phyloP scores from a whole-genome alignment of 805 yeast genomes.

The Yarrowia hollandica region DNA sequence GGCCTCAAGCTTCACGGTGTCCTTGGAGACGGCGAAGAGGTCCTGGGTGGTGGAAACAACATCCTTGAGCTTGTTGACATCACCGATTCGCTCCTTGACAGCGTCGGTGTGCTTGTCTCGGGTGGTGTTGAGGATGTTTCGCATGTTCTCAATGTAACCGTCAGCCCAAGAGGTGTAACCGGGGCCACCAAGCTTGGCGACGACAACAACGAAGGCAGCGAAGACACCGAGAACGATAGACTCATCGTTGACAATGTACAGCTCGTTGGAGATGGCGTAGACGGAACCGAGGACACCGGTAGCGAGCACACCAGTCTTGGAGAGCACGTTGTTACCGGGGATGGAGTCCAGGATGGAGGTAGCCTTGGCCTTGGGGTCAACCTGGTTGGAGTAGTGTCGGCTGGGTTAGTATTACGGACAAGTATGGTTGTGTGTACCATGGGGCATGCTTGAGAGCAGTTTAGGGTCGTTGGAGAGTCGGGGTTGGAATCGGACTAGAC shows the following conservation, averaged over 20 bases:
- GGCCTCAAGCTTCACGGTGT: constrained; percentile 95
- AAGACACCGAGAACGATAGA: constrained; percentile 81
- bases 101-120: constrained; percentile 89
- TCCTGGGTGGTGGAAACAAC: constrained; percentile 90
- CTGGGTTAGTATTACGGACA: constrained; percentile 17
- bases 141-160: constrained; percentile 76
- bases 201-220: constrained; percentile 68
- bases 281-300: constrained; percentile 92
- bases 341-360: constrained; percentile 83
- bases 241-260: constrained; percentile 93
- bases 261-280: constrained; percentile 91
- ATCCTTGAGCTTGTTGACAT: constrained; percentile 85
- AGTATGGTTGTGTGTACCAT: not conserved
- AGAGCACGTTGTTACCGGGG: constrained; percentile 84
- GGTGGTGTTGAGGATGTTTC: constrained; percentile 78
- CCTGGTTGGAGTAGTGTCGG: constrained; percentile 40
- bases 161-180: constrained; percentile 93
- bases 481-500: too few relatives aligned
- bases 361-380: constrained; percentile 90
- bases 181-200: constrained; percentile 89
- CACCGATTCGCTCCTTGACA: constrained; percentile 85
- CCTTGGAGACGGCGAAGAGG: constrained; percentile 91
- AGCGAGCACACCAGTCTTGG: constrained; percentile 94
- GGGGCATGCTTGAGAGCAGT: too few relatives aligned
- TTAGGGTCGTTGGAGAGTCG: too few relatives aligned